phyloP scores from a whole-genome alignment of 2,329 filamentous ascomycete genomes.

The Phoma herbarum region DNA sequence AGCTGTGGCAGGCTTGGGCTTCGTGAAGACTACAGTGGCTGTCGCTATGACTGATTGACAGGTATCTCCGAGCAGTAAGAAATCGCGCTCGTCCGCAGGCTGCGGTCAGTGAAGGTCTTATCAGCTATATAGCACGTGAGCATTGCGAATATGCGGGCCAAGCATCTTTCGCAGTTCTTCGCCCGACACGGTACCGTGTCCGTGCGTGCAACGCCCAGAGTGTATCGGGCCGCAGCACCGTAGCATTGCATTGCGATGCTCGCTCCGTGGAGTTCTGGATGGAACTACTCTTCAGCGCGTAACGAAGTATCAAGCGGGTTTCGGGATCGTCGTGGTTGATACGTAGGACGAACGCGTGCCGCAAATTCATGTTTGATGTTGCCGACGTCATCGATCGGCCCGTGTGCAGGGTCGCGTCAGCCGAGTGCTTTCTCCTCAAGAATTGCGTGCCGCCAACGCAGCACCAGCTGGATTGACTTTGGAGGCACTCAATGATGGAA shows the following conservation, averaged over 20 bases:
- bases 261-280: neutral
- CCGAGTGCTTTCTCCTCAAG: neutral
- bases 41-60: neutral
- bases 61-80: neutral
- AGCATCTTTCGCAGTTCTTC: conserved; percentile 7
- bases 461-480: too few species aligned
- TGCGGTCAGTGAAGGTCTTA: neutral
- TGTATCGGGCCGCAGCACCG: neutral
- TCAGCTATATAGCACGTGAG: neutral
- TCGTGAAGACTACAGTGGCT: neutral
- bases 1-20: neutral
- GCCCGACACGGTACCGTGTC: neutral
- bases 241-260: neutral
- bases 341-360: neutral
- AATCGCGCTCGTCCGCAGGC: neutral
- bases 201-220: too few species aligned
- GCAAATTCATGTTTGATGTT: neutral
- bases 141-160: neutral
- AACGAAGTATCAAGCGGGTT: neutral
- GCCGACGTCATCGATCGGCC: neutral
- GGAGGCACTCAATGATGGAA: too few species aligned
- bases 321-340: too few species aligned
- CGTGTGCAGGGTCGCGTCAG: neutral
- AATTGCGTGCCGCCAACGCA: neutral
- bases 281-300: neutral